These are phyloP conservation scores for Ustilago esculenta DNA, from an alignment of 1,284 basidiomycete genomes.

Conservation along the genomic window DNA sequence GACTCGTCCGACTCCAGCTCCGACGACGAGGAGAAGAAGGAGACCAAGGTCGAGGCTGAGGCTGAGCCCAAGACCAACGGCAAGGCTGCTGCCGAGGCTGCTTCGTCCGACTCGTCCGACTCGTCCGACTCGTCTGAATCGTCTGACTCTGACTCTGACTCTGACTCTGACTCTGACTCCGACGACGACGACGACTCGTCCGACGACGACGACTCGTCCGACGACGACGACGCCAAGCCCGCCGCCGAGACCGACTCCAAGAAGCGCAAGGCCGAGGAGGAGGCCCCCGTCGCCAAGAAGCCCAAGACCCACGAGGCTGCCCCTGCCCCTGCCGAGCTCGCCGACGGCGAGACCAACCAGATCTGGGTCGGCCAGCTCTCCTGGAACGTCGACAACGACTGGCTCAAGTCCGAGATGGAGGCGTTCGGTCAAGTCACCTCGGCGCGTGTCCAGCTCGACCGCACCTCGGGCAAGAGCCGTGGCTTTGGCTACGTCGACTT, in stretches of 20 bases:
- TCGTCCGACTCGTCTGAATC: constrained; percentile 38
- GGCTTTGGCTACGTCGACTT: constrained; percentile 96
- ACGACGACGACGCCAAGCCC: constrained; percentile 63
- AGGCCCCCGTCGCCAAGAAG: constrained; percentile 79
- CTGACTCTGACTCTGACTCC: constrained; percentile 22
- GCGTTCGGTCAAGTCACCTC: constrained; percentile 86
- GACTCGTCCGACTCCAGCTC: constrained; percentile 12
- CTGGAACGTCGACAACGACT: constrained; percentile 98
- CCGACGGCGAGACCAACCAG: constrained; percentile 74
- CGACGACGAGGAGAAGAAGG: constrained; percentile 31
- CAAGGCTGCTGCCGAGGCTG: constrained; percentile 39
- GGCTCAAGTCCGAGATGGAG: constrained; percentile 89
- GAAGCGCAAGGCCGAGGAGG: constrained; percentile 87
- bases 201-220: too few relatives aligned
- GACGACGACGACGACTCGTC: constrained; percentile 50
- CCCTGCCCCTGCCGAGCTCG: constrained; percentile 60
- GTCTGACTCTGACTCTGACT: constrained; percentile 32
- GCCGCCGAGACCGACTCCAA: constrained; percentile 59
- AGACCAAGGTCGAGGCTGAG: constrained; percentile 25
- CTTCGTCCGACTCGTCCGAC: constrained; percentile 27
- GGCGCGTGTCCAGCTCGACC: constrained; percentile 90
- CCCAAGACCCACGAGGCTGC: constrained; percentile 73
- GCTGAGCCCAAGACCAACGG: constrained; percentile 45
- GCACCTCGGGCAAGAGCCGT: constrained; percentile 72
- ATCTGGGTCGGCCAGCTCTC: constrained; percentile 94